phyloP scores from a whole-genome alignment of 768 basidiomycete species.

The Boletales sp. region DNA sequence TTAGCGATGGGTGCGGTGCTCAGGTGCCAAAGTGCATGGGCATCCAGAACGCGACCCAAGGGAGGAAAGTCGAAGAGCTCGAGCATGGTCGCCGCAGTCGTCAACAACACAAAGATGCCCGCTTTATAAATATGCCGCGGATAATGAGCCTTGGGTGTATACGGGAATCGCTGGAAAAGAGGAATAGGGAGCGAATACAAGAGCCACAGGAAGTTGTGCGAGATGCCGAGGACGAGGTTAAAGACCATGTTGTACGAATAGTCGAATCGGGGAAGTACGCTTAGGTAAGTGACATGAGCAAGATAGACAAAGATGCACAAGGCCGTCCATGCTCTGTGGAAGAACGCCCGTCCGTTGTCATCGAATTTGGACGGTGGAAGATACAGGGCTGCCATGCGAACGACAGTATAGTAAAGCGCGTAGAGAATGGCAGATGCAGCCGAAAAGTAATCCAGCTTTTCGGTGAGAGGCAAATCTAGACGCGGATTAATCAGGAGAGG shows the following conservation, averaged over 20 bases:
- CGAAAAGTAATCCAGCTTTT: constrained; percentile 93
- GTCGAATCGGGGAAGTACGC: constrained; percentile 74
- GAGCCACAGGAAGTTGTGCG: constrained; percentile 82
- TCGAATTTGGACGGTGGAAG: constrained; percentile 32
- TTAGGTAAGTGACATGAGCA: constrained; percentile 77
- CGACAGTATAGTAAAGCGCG: constrained; percentile 71
- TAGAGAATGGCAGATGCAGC: constrained; percentile 83
- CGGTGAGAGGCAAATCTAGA: constrained; percentile 78
- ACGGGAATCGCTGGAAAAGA: constrained; percentile 52
- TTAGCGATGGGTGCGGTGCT: constrained; percentile 73
- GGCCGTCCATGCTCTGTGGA: constrained; percentile 41
- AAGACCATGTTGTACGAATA: constrained; percentile 92
- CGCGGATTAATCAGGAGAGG: constrained; percentile 5
- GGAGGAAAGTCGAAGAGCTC: constrained; percentile 94
- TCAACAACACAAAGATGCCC: constrained; percentile 60
- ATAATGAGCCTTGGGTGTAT: constrained; percentile 52
- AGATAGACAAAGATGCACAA: constrained; percentile 56
- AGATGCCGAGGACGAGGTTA: constrained; percentile 71
- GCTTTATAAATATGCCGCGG: constrained; percentile 53
- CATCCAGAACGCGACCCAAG: constrained; percentile 71
- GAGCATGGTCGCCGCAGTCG: constrained; percentile 69
- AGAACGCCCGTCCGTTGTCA: constrained; percentile 13
- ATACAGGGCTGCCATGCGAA: constrained; percentile 79
- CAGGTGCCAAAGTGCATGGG: constrained; percentile 92
- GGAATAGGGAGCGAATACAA: constrained; percentile 57